Evolutionary conservation across 164 flowering plant species (phyloP), one percentile per base, ranked within the genome.

Genomic region (Stephania japonica): DNA sequence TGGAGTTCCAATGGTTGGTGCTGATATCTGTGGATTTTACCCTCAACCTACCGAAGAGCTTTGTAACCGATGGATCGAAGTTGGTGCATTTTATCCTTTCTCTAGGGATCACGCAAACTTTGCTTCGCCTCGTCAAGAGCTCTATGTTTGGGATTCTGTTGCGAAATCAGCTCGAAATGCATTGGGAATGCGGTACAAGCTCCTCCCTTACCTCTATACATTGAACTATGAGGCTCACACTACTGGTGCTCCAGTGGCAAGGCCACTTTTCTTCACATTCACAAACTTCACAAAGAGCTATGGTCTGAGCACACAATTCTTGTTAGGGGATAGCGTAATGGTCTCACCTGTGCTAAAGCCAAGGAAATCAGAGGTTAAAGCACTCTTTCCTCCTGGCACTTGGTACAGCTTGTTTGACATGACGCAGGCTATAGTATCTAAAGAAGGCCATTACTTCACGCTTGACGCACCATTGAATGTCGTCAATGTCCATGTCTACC

Each of bases 81-180:
- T 93, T 1, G 98, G 98, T 10, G 97, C 98, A 4, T 93, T 93
- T 76, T 93, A 93, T 68, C 97, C 97, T 8, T 93, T 93, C 78
- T 88, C 97, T 12, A 86, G 98, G 70, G 94, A 91, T 75, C 98
- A 93, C 62, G 90, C 97, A 9, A 88, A 87, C 67, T 87, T 43
- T 73, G 82, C 82, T 69, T 87, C 95, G 7, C 90, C 92, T 0
- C 75, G 87, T 42, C 97, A 93, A 72, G 98, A 93, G 88, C 94
- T 93, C 68, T 93, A 90, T 71, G 84, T 78, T 16, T 93, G 95
- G 97, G 79, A 86, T 1, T 80, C 97, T 1, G 94, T 93, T 27
- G 94, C 97, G 7, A 38, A 77, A 50, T 89, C 97, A 4, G 97
- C 97, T 49, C 80, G 91, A 61, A 90, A 91, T 72, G 94, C 92